These are phyloP conservation scores for Alternaria burnsii DNA, from an alignment of 2,329 filamentous ascomycete genomes.

Conservation along the genomic window DNA sequence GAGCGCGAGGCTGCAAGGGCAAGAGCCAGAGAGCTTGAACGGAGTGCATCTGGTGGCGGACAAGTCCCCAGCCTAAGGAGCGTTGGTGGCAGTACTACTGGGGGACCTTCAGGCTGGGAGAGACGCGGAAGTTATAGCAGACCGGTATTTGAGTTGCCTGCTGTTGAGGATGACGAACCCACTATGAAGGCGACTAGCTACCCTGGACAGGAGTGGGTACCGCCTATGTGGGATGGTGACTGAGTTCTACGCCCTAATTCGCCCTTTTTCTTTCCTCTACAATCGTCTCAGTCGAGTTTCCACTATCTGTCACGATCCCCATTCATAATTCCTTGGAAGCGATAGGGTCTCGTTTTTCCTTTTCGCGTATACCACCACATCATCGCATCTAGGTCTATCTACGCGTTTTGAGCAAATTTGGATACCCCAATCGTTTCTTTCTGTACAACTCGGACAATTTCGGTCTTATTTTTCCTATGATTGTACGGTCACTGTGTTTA, in stretches of 20 bases:
- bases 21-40: slow-evolving; percentile 45
- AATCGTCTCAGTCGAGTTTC: not conserved
- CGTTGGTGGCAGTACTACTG: slow-evolving; percentile 38
- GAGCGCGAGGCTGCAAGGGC: slow-evolving; percentile 44
- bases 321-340: not conserved
- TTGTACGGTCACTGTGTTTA: not conserved
- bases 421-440: slow-evolving; percentile 30
- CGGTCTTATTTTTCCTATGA: slow-evolving; percentile 3
- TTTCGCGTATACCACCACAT: not conserved
- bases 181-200: slow-evolving; percentile 74
- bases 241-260: slow-evolving; percentile 9
- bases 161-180: slow-evolving; percentile 58
- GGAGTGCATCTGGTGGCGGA: slow-evolving; percentile 44
- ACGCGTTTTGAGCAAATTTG: slow-evolving; percentile 23
- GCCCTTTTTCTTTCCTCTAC: not conserved
- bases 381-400: slow-evolving; percentile 6
- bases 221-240: slow-evolving; percentile 52
- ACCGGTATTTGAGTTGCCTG: slow-evolving; percentile 45
- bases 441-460: not conserved
- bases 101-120: slow-evolving; percentile 39
- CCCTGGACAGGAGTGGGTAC: slow-evolving; percentile 75
- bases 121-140: slow-evolving; percentile 29
- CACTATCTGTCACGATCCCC: not conserved
- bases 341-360: not conserved
- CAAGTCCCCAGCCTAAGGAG: slow-evolving; percentile 45